A percentile compares a stretch with the other conserved stretches of the same genome.
These are phyloP conservation scores for Cercospora sojina DNA, from an alignment of 2,329 filamentous ascomycete genomes.

Conservation along the genomic window DNA sequence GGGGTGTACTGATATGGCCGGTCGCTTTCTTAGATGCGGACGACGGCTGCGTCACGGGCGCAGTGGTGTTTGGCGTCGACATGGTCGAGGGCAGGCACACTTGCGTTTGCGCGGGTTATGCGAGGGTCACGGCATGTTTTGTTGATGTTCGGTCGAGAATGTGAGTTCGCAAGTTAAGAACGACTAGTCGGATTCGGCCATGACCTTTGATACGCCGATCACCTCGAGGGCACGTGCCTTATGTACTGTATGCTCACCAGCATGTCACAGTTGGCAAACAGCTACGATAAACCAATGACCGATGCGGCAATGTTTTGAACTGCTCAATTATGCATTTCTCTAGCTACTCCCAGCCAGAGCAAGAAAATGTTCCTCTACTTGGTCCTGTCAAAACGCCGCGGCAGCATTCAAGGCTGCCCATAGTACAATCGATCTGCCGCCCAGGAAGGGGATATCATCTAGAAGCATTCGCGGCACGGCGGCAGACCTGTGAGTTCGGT, in stretches of 20 bases:
- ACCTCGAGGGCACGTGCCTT: conserved; percentile 16
- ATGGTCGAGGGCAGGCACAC: conserved; percentile 18
- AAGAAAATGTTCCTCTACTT: neutral
- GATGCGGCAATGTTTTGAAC: neutral
- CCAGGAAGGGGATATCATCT: conserved; percentile 22
- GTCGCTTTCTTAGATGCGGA: conserved; percentile 35
- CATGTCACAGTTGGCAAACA: neutral
- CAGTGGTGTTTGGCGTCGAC: conserved; percentile 31
- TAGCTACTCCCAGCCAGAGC: conserved; percentile 13
- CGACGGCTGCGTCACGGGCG: conserved; percentile 23
- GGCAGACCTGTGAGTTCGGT: conserved; percentile 3
- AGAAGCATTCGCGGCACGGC: conserved; percentile 14
- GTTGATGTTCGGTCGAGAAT: conserved; percentile 11
- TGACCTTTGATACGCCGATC: neutral
- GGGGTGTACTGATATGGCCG: conserved; percentile 35
- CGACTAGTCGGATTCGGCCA: neutral
- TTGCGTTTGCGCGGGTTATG: neutral
- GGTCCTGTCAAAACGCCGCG: neutral
- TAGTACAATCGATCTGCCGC: conserved; percentile 11
- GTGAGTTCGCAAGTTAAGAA: neutral
- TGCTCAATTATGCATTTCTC: conserved; percentile 15
- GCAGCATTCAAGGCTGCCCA: conserved; percentile 5
- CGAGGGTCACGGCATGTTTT: neutral
- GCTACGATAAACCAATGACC: neutral
- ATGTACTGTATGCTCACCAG: too few relatives aligned